Base-by-base conservation (phyloP, 2,329 filamentous ascomycete genomes). In the Pseudogymnoascus sp. region DNA sequence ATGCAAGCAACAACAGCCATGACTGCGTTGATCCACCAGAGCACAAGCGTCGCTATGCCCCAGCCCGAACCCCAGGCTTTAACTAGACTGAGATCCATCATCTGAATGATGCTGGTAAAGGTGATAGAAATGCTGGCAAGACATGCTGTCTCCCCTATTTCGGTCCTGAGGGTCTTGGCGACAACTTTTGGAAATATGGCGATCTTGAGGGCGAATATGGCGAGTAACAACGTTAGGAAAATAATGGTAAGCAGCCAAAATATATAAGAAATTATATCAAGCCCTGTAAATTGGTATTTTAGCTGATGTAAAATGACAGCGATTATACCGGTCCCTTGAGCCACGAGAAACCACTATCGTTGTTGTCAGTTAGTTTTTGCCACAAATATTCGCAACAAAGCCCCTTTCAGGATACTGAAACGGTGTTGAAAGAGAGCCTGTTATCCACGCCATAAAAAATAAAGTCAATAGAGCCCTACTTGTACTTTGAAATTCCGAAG, bases 21-120 rank as follows among this genome's bases (percentile, higher is more conserved):
- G 1, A 59, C 66, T 2, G 70, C 68, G 19, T 70, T 67, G 12
- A 74, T 67, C 74, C 74, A 77, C 74, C 74, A 77, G 23, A 77
- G 68, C 13, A 74, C 64, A 61, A 71, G 73, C 4, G 70, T 66
- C 19, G 67, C 64, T 7, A 73, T 37, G 3, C 69, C 68, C 64
- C 66, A 68, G 9, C 65, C 63, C 10, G 59, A 56, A 15, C 67
- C 65, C 62, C 69, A 71, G 58, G 70, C 68, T 33, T 67, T 52
- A 4, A 73, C 67, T 1, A 67, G 65, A 35, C 63, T 61, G 12
- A 69, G 61, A 2, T 60, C 62, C 2, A 66, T 62, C 65, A 68
- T 69, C 34, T 69, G 64, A 18, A 68, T 63, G 38, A 66, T 62
- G 23, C 65, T 64, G 2, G 66, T 69, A 60, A 65, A 72, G 1